A percentile compares a stretch with the other conserved stretches of the same genome.
Conservation (phyloP, 1,284 basidiomycete genomes). For the Cutaneotrichosporon spelunceum region DNA sequence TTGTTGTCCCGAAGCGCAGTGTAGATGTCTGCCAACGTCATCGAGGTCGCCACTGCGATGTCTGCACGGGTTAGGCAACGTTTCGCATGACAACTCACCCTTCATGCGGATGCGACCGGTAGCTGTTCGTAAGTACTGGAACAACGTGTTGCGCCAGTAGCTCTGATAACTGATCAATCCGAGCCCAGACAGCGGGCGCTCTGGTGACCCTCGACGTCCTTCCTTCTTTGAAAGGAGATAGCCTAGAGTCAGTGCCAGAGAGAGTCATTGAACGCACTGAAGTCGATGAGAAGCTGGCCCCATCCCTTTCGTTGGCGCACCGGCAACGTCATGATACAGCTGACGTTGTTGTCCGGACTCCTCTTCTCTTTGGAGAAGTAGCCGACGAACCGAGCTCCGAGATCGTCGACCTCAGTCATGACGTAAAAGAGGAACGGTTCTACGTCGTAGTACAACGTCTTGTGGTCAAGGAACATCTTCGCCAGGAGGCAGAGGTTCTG, state of each 20-base stretch:
- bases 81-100: slow-evolving; percentile 57
- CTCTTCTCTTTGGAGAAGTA: slow-evolving; percentile 99
- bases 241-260: slow-evolving; percentile 57
- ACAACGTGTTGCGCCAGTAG: slow-evolving; percentile 92
- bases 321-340: slow-evolving; percentile 99
- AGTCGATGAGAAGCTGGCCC: slow-evolving; percentile 92
- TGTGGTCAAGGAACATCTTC: slow-evolving; percentile 99
- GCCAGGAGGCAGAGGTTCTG: slow-evolving; percentile 97
- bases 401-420: slow-evolving; percentile 85
- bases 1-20: slow-evolving; percentile 70
- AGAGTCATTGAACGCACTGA: slow-evolving; percentile 65
- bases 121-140: slow-evolving; percentile 66
- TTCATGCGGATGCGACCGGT: slow-evolving; percentile 65
- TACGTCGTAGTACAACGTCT: slow-evolving; percentile 99
- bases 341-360: slow-evolving; percentile 92
- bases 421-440: slow-evolving; percentile 99
- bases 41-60: slow-evolving; percentile 79
- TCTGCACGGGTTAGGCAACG: slow-evolving; percentile 56
- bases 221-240: slow-evolving; percentile 96
- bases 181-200: slow-evolving; percentile 85
- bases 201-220: slow-evolving; percentile 77
- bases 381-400: slow-evolving; percentile 90
- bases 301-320: slow-evolving; percentile 90
- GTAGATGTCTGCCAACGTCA: slow-evolving; percentile 87
- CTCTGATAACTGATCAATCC: slow-evolving; percentile 89